A percentile compares a stretch with the other conserved stretches of the same genome.
Evolutionary conservation across 1,139 yeast genomes (phyloP).

Genomic region (Suhomyces chickasaworum): DNA sequence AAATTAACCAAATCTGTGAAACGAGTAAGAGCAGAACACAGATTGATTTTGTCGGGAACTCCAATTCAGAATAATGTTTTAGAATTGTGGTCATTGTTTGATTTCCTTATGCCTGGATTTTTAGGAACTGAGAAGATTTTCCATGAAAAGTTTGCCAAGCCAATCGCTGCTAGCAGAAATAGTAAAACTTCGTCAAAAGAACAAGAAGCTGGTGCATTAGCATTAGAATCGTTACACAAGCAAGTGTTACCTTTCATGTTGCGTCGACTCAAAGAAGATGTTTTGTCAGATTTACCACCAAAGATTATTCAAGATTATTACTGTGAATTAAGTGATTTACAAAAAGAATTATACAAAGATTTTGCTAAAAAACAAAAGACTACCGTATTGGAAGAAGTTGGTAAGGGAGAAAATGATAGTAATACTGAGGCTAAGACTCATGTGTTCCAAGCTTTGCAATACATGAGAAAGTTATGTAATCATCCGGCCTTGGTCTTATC

Average conservation of each 20-base stretch:
- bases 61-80: conserved; percentile 97
- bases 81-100: conserved; percentile 96
- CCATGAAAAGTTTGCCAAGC: conserved; percentile 94
- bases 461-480: conserved; percentile 95
- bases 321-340: conserved; percentile 91
- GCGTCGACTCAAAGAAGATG: conserved; percentile 95
- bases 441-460: conserved; percentile 95
- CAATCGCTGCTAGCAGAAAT: conserved; percentile 92
- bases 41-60: conserved; percentile 91
- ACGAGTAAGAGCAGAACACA: conserved; percentile 77
- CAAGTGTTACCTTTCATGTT: conserved; percentile 96
- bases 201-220: conserved; percentile 96
- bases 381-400: conserved; percentile 66
- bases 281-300: conserved; percentile 93
- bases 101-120: conserved; percentile 98
- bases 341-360: conserved; percentile 82
- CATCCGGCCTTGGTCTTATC: conserved; percentile 94
- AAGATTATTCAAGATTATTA: conserved; percentile 97
- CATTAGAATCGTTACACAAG: conserved; percentile 92
- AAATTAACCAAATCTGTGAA: conserved; percentile 90
- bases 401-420: conserved; percentile 35
- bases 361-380: conserved; percentile 87
- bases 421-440: conserved; percentile 70
- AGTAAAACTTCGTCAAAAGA: conserved; percentile 91
- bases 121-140: conserved; percentile 93